These are phyloP conservation scores for Penicillium bovifimosum DNA, from an alignment of 495 filamentous ascomycete genomes.

Conservation along the genomic window DNA sequence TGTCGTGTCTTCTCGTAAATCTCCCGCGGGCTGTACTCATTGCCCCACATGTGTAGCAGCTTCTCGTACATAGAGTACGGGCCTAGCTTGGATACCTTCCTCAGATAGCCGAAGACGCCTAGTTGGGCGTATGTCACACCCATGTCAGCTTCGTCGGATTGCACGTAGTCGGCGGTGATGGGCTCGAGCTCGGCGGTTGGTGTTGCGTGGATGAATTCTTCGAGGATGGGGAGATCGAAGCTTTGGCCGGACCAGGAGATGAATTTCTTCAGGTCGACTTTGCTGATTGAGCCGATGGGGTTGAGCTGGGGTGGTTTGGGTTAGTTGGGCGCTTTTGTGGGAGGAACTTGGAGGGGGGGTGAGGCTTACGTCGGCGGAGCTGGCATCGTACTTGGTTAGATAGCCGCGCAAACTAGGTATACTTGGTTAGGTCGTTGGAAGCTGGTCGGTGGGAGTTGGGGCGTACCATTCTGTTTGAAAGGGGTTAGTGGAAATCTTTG, in stretches of 20 bases:
- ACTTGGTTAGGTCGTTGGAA: neutral
- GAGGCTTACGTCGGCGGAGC: conserved; percentile 46
- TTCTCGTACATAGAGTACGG: conserved; percentile 66
- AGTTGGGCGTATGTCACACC: conserved; percentile 53
- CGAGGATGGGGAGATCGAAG: conserved; percentile 68
- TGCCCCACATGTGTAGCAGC: conserved; percentile 65
- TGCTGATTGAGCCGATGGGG: conserved; percentile 67
- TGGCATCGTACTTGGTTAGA: conserved; percentile 66
- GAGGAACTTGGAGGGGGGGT: neutral
- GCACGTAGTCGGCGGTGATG: conserved; percentile 52
- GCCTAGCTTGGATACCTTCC: conserved; percentile 69
- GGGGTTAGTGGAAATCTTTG: conserved; percentile 7
- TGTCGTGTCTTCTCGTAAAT: conserved; percentile 57
- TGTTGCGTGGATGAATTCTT: conserved; percentile 65
- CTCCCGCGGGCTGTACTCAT: conserved; percentile 39
- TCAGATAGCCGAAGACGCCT: conserved; percentile 55
- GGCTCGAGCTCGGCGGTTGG: conserved; percentile 86
- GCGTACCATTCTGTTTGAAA: conserved; percentile 34
- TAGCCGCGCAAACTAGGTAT: conserved; percentile 55
- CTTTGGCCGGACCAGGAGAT: conserved; percentile 57
- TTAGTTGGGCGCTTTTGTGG: conserved; percentile 1
- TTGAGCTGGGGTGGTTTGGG: conserved; percentile 40
- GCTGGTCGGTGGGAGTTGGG: neutral
- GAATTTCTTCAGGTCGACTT: conserved; percentile 73
- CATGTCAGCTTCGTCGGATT: conserved; percentile 71